Base-by-base conservation (phyloP, 345 rosid genomes). In the Eutrema japonicum region DNA sequence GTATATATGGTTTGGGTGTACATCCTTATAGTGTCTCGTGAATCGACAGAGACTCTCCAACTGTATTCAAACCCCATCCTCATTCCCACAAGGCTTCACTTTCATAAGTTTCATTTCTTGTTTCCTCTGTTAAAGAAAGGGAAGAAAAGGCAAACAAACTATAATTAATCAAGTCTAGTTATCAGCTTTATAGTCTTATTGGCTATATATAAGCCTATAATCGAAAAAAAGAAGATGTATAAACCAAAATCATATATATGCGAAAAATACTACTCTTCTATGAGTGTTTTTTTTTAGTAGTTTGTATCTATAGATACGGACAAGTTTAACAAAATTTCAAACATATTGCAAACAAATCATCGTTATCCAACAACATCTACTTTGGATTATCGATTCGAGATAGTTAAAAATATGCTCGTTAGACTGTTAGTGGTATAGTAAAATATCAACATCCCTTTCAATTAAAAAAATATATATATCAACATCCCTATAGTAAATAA, bases 21-120 rank as follows among this genome's bases (percentile, higher is more conserved):
- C 68, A 50, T 59, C 64, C 35, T 71, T 38, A 18, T 18, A 27
- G 58, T 49, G 68, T 65, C 80, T 71, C 80, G 80, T 77, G 80
- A 77, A 71, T 45, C 72, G 76, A 77, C 72, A 64, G 80, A 6
- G 71, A 71, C 80, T 33, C 50, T 51, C 64, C 64, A 65, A 49
- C 76, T 43, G 63, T 65, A 49, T 64, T 58, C 37, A 27, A 46
- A 68, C 73, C 69, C 49, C 54, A 55, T 70, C 64, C 76, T 64
- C 11, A 57, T 57, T 70, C 80, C 66, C 67, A 64, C 27, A 32
- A 10, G 14, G 45, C 64, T 58, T 58, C 73, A 16, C 77, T 71
- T 71, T 56, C 55, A 3, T 30, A 9, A 29, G 13, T 36, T 55
- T 50, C 62, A 55, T 50, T 10, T 32, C 35, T 40, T 64, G 71